Conservation (phyloP, 169 alveolate species). For the Plasmodium relictum region DNA sequence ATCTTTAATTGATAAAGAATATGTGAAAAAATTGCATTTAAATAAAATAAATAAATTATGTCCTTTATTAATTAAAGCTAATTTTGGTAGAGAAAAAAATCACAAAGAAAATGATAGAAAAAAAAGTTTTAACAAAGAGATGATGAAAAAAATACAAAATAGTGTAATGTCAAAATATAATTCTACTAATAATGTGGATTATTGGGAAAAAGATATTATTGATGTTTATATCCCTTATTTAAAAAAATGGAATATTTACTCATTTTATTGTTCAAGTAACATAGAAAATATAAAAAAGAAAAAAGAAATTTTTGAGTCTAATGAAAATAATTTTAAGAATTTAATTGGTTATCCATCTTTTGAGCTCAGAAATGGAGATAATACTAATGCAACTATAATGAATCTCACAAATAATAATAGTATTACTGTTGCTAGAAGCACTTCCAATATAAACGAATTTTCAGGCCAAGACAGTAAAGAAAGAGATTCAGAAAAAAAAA, state of each 20-base stretch:
- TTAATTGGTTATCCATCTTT: slow-evolving; percentile 74
- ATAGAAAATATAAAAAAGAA: slow-evolving; percentile 58
- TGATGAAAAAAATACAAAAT: slow-evolving; percentile 10
- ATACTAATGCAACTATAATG: background rate
- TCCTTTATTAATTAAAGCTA: slow-evolving; percentile 68
- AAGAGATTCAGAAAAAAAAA: too few species aligned
- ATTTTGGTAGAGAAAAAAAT: slow-evolving; percentile 21
- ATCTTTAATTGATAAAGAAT: slow-evolving; percentile 73
- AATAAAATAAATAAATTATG: slow-evolving; percentile 72
- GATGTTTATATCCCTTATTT: slow-evolving; percentile 71
- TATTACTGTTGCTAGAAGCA: too few species aligned
- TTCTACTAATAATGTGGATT: slow-evolving; percentile 68
- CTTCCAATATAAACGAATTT: too few species aligned
- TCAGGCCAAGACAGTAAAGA: too few species aligned
- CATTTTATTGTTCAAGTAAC: slow-evolving; percentile 75
- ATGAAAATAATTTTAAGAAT: slow-evolving; percentile 34
- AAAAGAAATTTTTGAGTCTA: slow-evolving; percentile 40
- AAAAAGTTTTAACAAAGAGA: background rate
- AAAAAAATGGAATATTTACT: slow-evolving; percentile 71
- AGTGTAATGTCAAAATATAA: slow-evolving; percentile 39
- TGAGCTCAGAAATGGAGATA: slow-evolving; percentile 24
- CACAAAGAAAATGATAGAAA: background rate
- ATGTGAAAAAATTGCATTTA: slow-evolving; percentile 47
- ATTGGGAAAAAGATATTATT: slow-evolving; percentile 63
- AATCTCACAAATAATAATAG: too few species aligned